Conservation (phyloP, 768 basidiomycete species). For the Lepiota brunneoincarnata region DNA sequence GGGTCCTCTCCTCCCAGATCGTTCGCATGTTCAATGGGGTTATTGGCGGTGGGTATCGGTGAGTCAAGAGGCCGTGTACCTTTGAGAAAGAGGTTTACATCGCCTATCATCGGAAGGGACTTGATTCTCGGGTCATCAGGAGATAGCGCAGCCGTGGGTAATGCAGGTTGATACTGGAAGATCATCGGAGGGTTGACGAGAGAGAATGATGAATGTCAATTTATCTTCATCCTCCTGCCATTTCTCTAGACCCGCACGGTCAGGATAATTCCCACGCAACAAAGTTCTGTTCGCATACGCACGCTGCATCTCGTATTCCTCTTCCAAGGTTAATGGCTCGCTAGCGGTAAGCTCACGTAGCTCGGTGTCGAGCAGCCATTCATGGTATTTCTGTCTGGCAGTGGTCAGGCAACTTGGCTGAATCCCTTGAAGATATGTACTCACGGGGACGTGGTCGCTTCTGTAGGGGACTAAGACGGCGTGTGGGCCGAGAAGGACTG, state of each 20-base stretch:
- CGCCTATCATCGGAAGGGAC: conserved; percentile 74
- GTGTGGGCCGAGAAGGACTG: conserved; percentile 60
- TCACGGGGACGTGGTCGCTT: conserved; percentile 48
- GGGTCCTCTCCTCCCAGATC: conserved; percentile 32
- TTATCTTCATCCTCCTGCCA: conserved; percentile 91
- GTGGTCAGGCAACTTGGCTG: neutral
- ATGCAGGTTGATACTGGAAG: conserved; percentile 1
- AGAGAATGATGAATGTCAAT: conserved; percentile 87
- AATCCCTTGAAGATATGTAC: conserved; percentile 15
- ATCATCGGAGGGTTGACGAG: conserved; percentile 25
- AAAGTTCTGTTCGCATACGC: conserved; percentile 9
- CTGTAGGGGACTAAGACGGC: conserved; percentile 83
- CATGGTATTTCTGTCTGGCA: conserved; percentile 66
- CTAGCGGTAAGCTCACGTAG: conserved; percentile 79
- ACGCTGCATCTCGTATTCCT: conserved; percentile 93
- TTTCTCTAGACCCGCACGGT: conserved; percentile 47
- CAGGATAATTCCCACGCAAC: neutral
- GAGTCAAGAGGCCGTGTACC: conserved; percentile 30
- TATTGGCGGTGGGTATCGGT: neutral
- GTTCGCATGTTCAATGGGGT: conserved; percentile 19
- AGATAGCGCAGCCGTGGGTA: conserved; percentile 11
- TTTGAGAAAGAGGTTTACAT: conserved; percentile 88
- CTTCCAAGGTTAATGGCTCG: conserved; percentile 73
- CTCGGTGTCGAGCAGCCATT: conserved; percentile 82
- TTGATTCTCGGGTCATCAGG: conserved; percentile 32